These are phyloP conservation scores for Alternaria conjuncta DNA, from an alignment of 2,329 filamentous ascomycete species.

Conservation along the genomic window DNA sequence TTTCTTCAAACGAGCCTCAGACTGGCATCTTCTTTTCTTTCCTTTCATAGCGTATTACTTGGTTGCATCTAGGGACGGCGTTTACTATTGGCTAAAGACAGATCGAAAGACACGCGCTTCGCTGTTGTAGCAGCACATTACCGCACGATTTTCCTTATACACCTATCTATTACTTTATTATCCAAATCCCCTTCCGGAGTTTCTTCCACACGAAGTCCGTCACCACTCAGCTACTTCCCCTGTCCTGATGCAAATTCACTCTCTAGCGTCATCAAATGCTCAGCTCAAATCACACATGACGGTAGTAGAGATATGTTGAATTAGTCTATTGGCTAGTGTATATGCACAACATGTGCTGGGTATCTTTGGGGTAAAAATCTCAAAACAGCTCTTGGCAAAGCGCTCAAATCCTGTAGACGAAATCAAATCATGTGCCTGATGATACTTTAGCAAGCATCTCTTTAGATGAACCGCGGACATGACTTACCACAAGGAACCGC, in stretches of 20 bases:
- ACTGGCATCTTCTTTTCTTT: conserved; percentile 13
- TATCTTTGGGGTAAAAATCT: background rate
- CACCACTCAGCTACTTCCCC: background rate
- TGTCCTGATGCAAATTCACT: background rate
- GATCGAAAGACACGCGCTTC: background rate
- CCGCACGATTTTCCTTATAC: conserved; percentile 7
- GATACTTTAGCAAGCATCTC: background rate
- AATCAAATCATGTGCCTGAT: background rate
- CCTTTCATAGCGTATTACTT: conserved; percentile 8
- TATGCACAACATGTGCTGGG: background rate
- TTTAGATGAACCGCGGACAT: background rate
- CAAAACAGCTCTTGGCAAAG: background rate
- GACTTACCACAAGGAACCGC: conserved; percentile 21
- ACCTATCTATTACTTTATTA: background rate
- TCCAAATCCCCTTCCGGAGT: background rate
- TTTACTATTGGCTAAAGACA: background rate
- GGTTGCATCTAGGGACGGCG: conserved; percentile 12
- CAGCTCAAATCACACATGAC: background rate
- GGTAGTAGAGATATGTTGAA: background rate
- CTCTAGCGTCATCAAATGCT: background rate
- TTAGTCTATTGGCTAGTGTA: background rate
- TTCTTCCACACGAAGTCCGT: background rate
- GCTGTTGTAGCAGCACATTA: conserved; percentile 2
- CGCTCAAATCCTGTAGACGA: background rate
- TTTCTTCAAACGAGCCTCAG: background rate